Evolutionary conservation across 1,284 basidiomycete genomes (phyloP), one percentile per base, ranked within the genome.

Genomic region (Mycena sp.): DNA sequence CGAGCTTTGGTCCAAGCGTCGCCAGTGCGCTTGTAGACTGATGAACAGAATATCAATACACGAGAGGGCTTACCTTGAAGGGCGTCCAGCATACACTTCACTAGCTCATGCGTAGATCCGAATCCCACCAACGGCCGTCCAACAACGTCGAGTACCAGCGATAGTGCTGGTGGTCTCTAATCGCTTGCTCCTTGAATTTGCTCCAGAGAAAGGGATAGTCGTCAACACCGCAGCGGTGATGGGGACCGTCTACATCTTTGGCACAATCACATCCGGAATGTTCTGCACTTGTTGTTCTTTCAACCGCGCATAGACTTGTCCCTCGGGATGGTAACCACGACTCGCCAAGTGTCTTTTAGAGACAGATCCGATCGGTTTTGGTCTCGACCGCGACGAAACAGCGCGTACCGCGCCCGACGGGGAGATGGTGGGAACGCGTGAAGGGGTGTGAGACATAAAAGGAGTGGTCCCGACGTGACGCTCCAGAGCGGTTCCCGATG

Each of bases 1-100:
- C 26, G 41, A 30, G 58, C 51, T 40, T 60, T 45, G n/a, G 44
- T 60, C 43, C 32, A 60, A 45, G 51, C 58, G 35, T 53, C 50
- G n/a, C 3, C n/a, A 29, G 58, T 60, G 58, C 21, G 58, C 58
- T 60, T 60, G 30, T 17, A 46, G 37, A 48, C 11, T 51, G 51
- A 48, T 51, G 11, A 44, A 30, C 12, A 4, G 37, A 19, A n/a
- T 9, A 45, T 28, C 5, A 11, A 23, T 44, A 38, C n/a, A n/a
- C n/a, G 35, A 25, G 37, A 58, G 28, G 56, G 29, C 57, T 28
- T 35, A 51, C 57, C 57, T 58, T 32, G 28, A n/a, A 58, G 17
- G 25, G 29, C 25, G 45, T 58, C 40, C 28, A 44, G 40, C 28
- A 58, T 37, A 28, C 30, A 58, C 40, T 35, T 32, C 19, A 51